These are phyloP conservation scores for Herpotrichia juniperi DNA, from an alignment of 2,329 filamentous ascomycete genomes.

Conservation along the genomic window DNA sequence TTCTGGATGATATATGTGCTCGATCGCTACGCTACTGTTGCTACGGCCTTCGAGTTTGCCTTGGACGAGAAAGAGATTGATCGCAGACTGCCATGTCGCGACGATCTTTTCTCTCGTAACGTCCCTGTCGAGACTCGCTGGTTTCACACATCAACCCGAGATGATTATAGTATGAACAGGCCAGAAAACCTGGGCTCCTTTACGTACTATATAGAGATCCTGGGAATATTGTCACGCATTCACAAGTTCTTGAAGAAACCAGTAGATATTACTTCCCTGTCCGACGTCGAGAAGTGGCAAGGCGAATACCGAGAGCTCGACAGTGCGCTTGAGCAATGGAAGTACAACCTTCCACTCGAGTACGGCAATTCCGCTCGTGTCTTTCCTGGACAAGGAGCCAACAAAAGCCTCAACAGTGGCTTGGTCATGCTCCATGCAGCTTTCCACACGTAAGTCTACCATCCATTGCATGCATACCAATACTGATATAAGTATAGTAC, in stretches of 20 bases:
- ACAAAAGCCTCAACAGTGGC: constrained; percentile 75
- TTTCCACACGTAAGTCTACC: constrained; percentile 72
- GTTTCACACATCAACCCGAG: constrained; percentile 62
- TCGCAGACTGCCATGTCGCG: constrained; percentile 81
- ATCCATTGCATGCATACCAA: not conserved
- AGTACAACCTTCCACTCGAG: constrained; percentile 79
- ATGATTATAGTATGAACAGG: constrained; percentile 70
- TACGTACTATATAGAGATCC: constrained; percentile 87
- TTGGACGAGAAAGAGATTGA: constrained; percentile 90
- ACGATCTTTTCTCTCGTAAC: constrained; percentile 85
- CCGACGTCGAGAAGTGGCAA: constrained; percentile 91
- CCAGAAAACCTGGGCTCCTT: constrained; percentile 86
- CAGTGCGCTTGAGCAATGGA: constrained; percentile 79
- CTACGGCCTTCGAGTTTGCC: constrained; percentile 90
- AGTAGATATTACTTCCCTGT: constrained; percentile 82
- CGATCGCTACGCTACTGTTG: constrained; percentile 87
- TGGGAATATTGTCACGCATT: constrained; percentile 85
- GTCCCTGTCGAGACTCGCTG: constrained; percentile 83
- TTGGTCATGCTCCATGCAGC: constrained; percentile 93
- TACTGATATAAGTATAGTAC: constrained; percentile 56
- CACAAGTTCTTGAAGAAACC: constrained; percentile 89
- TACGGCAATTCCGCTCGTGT: constrained; percentile 84
- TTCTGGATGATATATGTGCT: constrained; percentile 96
- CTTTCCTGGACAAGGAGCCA: constrained; percentile 65
- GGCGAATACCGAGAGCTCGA: constrained; percentile 85